Base-by-base conservation (phyloP, 1,139 yeast species). In the Saccharomyces hybrid region DNA sequence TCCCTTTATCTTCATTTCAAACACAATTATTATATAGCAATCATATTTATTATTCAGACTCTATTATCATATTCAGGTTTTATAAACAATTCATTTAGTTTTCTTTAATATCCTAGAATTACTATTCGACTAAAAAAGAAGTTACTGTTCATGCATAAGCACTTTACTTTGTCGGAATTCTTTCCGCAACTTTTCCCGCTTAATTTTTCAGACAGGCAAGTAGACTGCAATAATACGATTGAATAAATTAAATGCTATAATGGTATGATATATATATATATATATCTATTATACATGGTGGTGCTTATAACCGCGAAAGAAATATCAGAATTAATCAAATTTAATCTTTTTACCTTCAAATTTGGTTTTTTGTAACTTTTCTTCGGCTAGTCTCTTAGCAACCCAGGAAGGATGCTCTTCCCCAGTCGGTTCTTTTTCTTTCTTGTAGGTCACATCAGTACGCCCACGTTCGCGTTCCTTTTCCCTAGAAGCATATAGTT, bases 341-440 rank as follows among this genome's bases (percentile, higher is more conserved):
- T 78, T 82, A 64, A 87, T 80, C 75, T 91, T 93, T 73, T 88
- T 91, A 68, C 98, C 99, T 52, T 77, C 72, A 66, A 90, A 90
- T 65, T 85, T 83, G 51, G 79, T 83, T 56, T 81, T 81, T 70
- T 81, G 80, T 58, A 76, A 69, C 62, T 82, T 80, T 67, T 85
- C 84, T 71, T 88, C 86, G 54, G 87, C 88, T 56, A 76, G 69
- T 70, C 78, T 79, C 73, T 85, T 86, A 20, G 99, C 99, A 63
- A 83, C 84, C 99, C 99, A 93, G 2, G 99, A 93, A 16, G 99
- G 99, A 79, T 93, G 99, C 56, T 88, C 68, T 16, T 75, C 64
- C 6, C 55, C 50, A 49, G 32, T 28, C 20, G 47, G n/a, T 28
- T 48, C 49, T 30, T 41, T 49, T 58, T 50, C 53, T 27, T 25